Evolutionary conservation across 2,329 filamentous ascomycete genomes (phyloP).

Genomic region (Colletotrichum cordylinicola): DNA sequence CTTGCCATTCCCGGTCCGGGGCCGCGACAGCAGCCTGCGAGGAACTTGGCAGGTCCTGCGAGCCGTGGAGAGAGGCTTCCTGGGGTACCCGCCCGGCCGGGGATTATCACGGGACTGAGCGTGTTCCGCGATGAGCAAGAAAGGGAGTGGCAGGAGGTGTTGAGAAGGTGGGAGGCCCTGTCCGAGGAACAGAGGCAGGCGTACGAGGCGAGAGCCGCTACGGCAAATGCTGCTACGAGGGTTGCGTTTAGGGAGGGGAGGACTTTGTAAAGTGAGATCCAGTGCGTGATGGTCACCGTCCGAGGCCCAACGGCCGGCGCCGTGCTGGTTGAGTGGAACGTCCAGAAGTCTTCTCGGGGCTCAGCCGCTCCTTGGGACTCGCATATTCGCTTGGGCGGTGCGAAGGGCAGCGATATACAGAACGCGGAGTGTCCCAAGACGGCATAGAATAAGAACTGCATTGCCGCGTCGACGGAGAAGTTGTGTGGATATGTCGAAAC

Average conservation of each 20-base stretch:
- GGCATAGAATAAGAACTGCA: conserved; percentile 28
- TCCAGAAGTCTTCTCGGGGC: conserved; percentile 47
- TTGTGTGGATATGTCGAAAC: conserved; percentile 36
- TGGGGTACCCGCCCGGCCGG: neutral
- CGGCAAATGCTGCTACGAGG: neutral
- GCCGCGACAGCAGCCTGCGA: neutral
- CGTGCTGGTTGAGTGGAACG: conserved; percentile 70
- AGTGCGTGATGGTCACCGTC: conserved; percentile 60
- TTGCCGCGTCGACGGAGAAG: conserved; percentile 40
- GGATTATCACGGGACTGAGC: neutral
- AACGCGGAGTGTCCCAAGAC: conserved; percentile 26
- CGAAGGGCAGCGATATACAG: conserved; percentile 22
- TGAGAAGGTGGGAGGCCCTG: neutral
- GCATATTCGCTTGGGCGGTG: conserved; percentile 61
- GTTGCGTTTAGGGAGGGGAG: neutral
- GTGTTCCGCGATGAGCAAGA: neutral
- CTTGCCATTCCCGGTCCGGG: neutral
- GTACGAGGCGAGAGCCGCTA: neutral
- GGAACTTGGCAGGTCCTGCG: neutral
- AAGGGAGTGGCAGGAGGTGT: neutral
- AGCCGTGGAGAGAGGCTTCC: neutral
- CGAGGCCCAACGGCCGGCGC: conserved; percentile 64
- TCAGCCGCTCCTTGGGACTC: conserved; percentile 37
- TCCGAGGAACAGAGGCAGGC: neutral
- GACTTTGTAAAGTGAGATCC: conserved; percentile 32